Evolutionary conservation across 192 early-diverging fungal genomes (phyloP).

Genomic region (Coemansia sp.): DNA sequence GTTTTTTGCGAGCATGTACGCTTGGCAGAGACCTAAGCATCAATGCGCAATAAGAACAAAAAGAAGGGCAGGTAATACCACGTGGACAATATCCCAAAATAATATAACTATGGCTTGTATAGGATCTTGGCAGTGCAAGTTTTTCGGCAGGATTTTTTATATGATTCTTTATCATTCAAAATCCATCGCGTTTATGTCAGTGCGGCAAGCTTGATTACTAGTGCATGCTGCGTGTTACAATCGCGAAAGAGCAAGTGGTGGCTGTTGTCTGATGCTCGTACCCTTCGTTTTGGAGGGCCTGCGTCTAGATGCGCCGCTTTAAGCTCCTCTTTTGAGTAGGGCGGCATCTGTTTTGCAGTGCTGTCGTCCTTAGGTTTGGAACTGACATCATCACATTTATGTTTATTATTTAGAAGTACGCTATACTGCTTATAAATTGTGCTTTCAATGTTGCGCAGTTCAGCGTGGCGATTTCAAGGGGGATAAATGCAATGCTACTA

Average conservation of each 20-base stretch:
- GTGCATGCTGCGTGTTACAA: conserved; percentile 53
- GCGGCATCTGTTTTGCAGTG: conserved; percentile 21
- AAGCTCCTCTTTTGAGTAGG: conserved; percentile 57
- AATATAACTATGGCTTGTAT: neutral
- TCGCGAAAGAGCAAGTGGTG: conserved; percentile 44
- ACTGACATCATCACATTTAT: conserved; percentile 22
- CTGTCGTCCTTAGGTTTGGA: conserved; percentile 56
- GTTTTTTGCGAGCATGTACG: neutral
- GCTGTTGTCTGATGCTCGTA: conserved; percentile 19
- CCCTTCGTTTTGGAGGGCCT: conserved; percentile 51
- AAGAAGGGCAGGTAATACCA: neutral
- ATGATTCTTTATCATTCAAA: conserved; percentile 24
- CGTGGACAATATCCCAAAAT: conserved; percentile 7
- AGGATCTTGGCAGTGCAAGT: neutral
- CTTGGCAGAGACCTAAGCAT: neutral
- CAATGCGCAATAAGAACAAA: neutral
- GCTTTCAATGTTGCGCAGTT: neutral
- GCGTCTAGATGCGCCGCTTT: conserved; percentile 26
- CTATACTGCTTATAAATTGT: neutral
- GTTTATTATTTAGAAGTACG: neutral
- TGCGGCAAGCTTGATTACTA: conserved; percentile 26
- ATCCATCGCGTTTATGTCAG: conserved; percentile 47
- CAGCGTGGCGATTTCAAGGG: neutral
- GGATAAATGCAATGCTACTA: neutral
- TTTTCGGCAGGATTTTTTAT: neutral